Conservation (phyloP, 345 rosid species). For the Eutrema heterophyllum region DNA sequence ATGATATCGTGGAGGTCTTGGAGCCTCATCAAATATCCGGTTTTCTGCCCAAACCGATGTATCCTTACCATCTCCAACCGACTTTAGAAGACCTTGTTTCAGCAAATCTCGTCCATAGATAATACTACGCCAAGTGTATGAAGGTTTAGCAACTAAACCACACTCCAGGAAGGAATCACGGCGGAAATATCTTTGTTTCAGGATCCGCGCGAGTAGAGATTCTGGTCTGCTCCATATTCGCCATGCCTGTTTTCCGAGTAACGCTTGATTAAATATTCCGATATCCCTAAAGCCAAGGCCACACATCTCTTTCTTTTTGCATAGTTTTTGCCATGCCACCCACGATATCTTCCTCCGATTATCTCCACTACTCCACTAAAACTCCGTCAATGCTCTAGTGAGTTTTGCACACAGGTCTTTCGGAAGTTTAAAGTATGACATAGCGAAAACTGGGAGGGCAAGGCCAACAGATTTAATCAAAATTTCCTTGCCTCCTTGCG, state of each 20-base stretch:
- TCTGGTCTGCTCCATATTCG: neutral
- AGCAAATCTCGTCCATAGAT: no score
- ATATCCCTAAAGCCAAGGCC: neutral
- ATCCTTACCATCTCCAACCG: no score
- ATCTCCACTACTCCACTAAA: neutral
- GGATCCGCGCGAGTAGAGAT: no score
- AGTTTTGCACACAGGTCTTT: neutral
- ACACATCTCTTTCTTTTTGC: rapidly evolving
- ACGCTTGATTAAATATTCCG: neutral
- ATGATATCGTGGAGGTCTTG: no score
- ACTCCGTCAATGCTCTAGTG: neutral
- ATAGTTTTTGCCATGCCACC: neutral
- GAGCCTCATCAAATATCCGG: no score
- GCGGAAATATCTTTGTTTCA: no score
- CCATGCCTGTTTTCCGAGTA: neutral
- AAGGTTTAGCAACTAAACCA: no score
- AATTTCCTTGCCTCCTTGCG: neutral
- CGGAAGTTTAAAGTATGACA: rapidly evolving
- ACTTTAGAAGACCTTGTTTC: no score
- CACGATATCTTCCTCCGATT: neutral
- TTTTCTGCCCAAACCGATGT: no score
- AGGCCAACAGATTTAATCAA: neutral
- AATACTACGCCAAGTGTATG: no score
- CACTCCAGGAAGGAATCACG: no score
- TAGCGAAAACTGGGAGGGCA: neutral